Percentiles rank a stretch among this genome's conserved stretches.
Evolutionary conservation across 1,284 basidiomycete genomes (phyloP).

Genomic region (Leccinum fuscescens): DNA sequence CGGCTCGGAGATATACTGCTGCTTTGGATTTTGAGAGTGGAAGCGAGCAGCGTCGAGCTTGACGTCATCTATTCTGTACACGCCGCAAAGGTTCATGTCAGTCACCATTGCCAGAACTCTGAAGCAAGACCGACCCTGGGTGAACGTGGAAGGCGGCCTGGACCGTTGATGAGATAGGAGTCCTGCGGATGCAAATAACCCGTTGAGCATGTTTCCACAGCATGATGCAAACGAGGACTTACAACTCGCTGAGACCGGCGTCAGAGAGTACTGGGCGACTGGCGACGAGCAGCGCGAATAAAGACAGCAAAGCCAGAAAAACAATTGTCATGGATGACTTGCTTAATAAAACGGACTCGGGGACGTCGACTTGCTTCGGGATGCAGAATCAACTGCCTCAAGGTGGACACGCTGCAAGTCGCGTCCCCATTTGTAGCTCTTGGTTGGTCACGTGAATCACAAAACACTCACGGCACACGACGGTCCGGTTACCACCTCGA

Average conservation of each 20-base stretch:
- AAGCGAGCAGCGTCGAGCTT: conserved; percentile 16
- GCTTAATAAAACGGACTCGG: background rate
- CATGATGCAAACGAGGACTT: conserved; percentile 19
- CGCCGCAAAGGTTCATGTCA: conserved; percentile 11
- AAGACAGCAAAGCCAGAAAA: conserved; percentile 41
- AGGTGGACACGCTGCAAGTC: conserved; percentile 23
- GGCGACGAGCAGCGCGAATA: conserved; percentile 47
- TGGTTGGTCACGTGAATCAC: conserved; percentile 23
- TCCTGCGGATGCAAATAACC: conserved; percentile 13
- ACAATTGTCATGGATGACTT: conserved; percentile 37
- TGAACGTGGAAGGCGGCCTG: conserved; percentile 38
- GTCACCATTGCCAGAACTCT: background rate
- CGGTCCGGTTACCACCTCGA: conserved; percentile 11
- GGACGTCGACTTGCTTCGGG: conserved; percentile 16
- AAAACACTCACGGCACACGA: conserved; percentile 1
- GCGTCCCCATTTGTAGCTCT: conserved; percentile 26
- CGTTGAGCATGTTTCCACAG: conserved; percentile 12
- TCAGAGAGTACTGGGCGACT: conserved; percentile 39
- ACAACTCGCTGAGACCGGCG: conserved; percentile 16
- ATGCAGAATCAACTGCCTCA: conserved; percentile 28
- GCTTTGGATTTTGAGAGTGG: conserved; percentile 7
- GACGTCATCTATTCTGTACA: conserved; percentile 18
- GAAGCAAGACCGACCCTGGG: conserved; percentile 37
- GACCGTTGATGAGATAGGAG: conserved; percentile 24
- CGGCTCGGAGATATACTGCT: conserved; percentile 10